phyloP scores from a whole-genome alignment of 2,329 filamentous ascomycete species.

The Aspergillus unguis region DNA sequence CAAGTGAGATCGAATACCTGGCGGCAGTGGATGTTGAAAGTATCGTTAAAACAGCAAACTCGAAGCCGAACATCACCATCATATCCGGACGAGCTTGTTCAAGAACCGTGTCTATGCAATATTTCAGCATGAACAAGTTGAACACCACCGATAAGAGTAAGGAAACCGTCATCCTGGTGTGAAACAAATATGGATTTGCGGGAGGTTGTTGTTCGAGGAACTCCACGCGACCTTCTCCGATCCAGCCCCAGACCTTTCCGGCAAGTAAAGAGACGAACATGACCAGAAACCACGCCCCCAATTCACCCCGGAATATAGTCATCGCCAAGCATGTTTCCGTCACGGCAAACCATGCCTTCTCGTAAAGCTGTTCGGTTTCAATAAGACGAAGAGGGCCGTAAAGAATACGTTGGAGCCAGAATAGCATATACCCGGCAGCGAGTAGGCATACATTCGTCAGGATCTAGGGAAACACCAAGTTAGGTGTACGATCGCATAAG shows the following conservation, averaged over 20 bases:
- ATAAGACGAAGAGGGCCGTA: slow-evolving; percentile 87
- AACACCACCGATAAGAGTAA: slow-evolving; percentile 75
- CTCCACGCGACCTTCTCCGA: slow-evolving; percentile 90
- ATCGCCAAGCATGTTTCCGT: slow-evolving; percentile 96
- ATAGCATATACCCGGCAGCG: slow-evolving; percentile 74
- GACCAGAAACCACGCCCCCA: slow-evolving; percentile 89
- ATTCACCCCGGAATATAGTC: slow-evolving; percentile 95
- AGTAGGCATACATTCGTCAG: slow-evolving; percentile 88
- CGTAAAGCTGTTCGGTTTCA: slow-evolving; percentile 95
- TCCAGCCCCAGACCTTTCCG: slow-evolving; percentile 98
- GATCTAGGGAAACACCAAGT: slow-evolving; percentile 55
- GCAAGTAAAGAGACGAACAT: slow-evolving; percentile 94
- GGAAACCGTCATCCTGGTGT: slow-evolving; percentile 74
- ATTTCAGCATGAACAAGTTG: slow-evolving; percentile 74
- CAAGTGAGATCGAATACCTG: slow-evolving; percentile 74
- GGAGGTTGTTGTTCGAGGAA: slow-evolving; percentile 93
- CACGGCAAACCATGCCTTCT: slow-evolving; percentile 96
- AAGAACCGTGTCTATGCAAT: slow-evolving; percentile 78
- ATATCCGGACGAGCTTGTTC: slow-evolving; percentile 89
- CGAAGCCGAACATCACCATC: slow-evolving; percentile 99
- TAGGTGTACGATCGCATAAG: not conserved
- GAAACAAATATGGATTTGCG: slow-evolving; percentile 81
- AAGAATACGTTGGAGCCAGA: slow-evolving; percentile 81
- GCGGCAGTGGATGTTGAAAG: slow-evolving; percentile 74
- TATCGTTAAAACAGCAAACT: slow-evolving; percentile 84